Base-by-base conservation (phyloP, 164 flowering plant genomes). In the Chimonanthus salicifolius region DNA sequence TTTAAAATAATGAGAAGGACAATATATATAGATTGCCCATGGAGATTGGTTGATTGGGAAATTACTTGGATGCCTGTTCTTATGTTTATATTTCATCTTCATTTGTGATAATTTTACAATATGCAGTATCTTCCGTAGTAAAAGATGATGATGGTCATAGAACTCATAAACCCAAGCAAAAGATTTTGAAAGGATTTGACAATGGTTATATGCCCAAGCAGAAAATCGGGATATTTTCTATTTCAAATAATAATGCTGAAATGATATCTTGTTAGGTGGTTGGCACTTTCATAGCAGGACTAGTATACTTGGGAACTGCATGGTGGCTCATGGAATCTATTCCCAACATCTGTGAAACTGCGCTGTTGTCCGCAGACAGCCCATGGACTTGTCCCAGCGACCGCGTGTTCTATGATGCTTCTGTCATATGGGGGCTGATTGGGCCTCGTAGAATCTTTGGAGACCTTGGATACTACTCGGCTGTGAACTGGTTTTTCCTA, bases 261-360 rank as follows among this genome's bases (percentile, higher is more conserved):
- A n/a, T 46, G 46, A 9, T 10, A 66, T 16, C 58, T 80, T 54
- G n/a, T 58, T 79, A 90, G 93, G 82, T 94, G 11, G 91, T 88
- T 46, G 97, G 98, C 6, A 89, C 94, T 0, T 65, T 94, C 3
- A 80, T 94, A 60, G 86, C 98, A 0, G 78, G 76, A 7, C 2
- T 88, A 0, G 92, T 87, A 4, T 88, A 94, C 85, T 69, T 89
- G 63, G 85, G 81, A 18, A 90, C 94, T 2, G 97, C 94, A 45
- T 94, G 98, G 97, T 92, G 94, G 94, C 85, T 94, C 47, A 82
- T 94, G 88, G 91, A 85, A 43, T 79, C 81, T 44, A 90, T 94
- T 71, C 81, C 91, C 0, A 78, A 86, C 78, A 83, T 94, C 1
- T 92, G 98, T 47, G 82, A 87, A 13, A 72, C 84, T 2, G 67